Conservation (phyloP, 2,329 filamentous ascomycete species). For the Paecilomyces dactylethromorphus region DNA sequence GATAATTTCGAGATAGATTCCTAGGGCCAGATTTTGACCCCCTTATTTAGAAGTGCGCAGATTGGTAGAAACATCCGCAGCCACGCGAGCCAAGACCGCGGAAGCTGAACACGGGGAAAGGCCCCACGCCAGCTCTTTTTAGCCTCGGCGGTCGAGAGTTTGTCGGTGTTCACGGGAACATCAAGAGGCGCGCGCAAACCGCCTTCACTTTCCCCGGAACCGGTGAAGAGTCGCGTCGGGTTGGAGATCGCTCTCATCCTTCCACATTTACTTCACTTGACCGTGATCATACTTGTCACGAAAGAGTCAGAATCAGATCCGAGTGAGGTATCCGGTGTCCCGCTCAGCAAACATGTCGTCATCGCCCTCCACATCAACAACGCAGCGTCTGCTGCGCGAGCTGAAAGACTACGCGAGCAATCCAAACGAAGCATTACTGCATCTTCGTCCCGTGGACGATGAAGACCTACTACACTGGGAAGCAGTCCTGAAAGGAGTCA, state of each 20-base stretch:
- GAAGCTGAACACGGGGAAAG: conserved; percentile 2
- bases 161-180: background rate
- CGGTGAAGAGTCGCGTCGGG: background rate
- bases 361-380: conserved; percentile 29
- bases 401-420: conserved; percentile 51
- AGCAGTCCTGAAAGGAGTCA: conserved; percentile 54
- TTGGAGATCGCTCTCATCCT: background rate
- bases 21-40: conserved; percentile 6
- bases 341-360: conserved; percentile 16
- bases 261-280: background rate
- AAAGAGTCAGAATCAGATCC: background rate
- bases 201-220: background rate
- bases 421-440: conserved; percentile 51
- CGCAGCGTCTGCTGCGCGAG: conserved; percentile 57
- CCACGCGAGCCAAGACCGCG: background rate
- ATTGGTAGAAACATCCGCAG: background rate
- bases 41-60: background rate
- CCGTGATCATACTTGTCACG: background rate
- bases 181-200: background rate
- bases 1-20: background rate
- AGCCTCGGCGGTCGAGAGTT: conserved; percentile 2
- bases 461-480: conserved; percentile 54
- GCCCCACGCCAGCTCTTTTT: conserved; percentile 4
- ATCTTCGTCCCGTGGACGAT: conserved; percentile 52
- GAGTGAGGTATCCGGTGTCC: background rate